Percentiles rank a stretch among this genome's conserved stretches.
Conservation (phyloP, 345 rosid species). For the Populus davidiana region DNA sequence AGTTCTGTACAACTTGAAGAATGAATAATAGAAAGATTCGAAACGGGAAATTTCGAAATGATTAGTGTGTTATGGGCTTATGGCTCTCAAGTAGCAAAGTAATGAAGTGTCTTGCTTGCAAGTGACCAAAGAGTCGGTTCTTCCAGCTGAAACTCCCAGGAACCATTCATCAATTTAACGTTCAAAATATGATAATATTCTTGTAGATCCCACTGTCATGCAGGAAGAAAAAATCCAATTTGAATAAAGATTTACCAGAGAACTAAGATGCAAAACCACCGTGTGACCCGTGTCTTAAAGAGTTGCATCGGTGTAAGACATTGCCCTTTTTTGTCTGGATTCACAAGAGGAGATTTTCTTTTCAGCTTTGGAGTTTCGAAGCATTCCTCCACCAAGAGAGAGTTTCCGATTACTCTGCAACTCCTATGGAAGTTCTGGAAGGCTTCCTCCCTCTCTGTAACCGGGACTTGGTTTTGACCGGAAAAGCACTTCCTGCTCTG, state of each 20-base stretch:
- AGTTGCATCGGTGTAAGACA: slow-evolving; percentile 27
- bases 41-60: not conserved
- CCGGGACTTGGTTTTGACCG: slow-evolving; percentile 78
- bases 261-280: slow-evolving; percentile 17
- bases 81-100: not conserved
- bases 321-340: slow-evolving; percentile 32
- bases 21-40: not conserved
- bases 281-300: slow-evolving; percentile 20
- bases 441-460: slow-evolving; percentile 44
- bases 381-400: slow-evolving; percentile 62
- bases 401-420: slow-evolving; percentile 45
- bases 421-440: slow-evolving; percentile 35
- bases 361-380: slow-evolving; percentile 45
- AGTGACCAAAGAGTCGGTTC: not conserved
- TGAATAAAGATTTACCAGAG: slow-evolving; percentile 24
- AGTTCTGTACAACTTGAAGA: not conserved
- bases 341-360: slow-evolving; percentile 20
- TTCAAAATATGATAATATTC: not conserved
- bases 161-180: not conserved
- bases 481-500: slow-evolving; percentile 56
- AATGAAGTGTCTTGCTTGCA: not conserved
- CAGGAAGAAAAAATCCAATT: too few species aligned
- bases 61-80: not conserved
- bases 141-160: not conserved
- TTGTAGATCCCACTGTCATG: not conserved